These are phyloP conservation scores for Calocera cornea DNA, from an alignment of 768 basidiomycete species.

Conservation along the genomic window DNA sequence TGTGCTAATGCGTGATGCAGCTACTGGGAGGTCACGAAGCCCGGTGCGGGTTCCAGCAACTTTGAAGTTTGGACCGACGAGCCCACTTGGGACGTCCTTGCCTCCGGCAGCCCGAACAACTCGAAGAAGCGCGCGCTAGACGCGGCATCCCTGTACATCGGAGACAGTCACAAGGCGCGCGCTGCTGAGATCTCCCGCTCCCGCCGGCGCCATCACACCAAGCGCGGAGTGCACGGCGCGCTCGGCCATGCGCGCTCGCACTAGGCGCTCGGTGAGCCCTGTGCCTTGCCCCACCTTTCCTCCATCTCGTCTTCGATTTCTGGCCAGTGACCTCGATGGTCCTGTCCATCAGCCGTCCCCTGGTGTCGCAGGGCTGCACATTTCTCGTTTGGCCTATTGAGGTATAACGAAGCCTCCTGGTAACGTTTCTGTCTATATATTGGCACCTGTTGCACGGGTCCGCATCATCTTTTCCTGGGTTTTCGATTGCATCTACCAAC, in stretches of 20 bases:
- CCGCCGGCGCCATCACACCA: not conserved
- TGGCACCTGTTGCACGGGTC: not conserved
- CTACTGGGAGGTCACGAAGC: conserved; percentile 18
- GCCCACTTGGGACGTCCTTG: conserved; percentile 11
- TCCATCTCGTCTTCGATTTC: not conserved
- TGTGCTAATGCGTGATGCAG: not conserved
- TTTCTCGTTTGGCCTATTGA: not conserved
- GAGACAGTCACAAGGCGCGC: not conserved
- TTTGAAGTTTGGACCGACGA: conserved; percentile 19
- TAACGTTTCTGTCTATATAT: not conserved
- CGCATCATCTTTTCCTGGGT: not conserved
- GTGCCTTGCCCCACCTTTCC: not conserved
- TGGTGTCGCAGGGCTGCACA: not conserved
- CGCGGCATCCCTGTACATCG: not conserved
- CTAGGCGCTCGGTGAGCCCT: not conserved
- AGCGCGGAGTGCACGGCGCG: not conserved
- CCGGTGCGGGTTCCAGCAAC: conserved; percentile 14
- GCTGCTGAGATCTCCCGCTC: not conserved
- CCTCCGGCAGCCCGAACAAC: not conserved
- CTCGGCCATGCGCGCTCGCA: not conserved
- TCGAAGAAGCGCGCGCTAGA: not conserved
- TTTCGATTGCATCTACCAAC: not conserved
- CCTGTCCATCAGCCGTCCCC: not conserved
- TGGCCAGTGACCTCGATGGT: not conserved
- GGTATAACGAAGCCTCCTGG: not conserved